Percentiles rank a stretch among this genome's conserved stretches.
phyloP scores from a whole-genome alignment of 2,329 filamentous ascomycete genomes.

The Graphilbum fragrans region DNA sequence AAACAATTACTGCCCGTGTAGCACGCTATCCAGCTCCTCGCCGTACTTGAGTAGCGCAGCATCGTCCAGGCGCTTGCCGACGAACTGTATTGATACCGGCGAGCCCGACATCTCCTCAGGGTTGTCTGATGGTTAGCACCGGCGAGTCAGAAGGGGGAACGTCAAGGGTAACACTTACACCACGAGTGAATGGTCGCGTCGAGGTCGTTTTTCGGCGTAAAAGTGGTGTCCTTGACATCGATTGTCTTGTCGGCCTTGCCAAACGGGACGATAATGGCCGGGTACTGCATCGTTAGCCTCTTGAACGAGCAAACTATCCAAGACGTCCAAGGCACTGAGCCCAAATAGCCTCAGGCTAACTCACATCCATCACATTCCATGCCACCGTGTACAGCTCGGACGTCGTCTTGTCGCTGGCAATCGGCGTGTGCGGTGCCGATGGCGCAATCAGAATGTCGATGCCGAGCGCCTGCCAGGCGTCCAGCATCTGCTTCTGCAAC shows the following conservation, averaged over 20 bases:
- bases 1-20: neutral
- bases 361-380: slow-evolving; percentile 10
- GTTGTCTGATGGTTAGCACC: slow-evolving; percentile 4
- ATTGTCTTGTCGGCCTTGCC: slow-evolving; percentile 4
- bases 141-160: neutral
- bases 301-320: neutral
- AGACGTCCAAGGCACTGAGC: neutral
- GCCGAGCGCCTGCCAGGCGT: slow-evolving; percentile 8
- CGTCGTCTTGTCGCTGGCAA: neutral
- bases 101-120: slow-evolving; percentile 5
- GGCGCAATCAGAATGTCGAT: slow-evolving; percentile 10
- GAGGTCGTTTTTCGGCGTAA: slow-evolving; percentile 4
- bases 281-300: slow-evolving; percentile 2
- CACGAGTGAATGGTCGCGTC: slow-evolving; percentile 6
- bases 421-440: slow-evolving; percentile 7
- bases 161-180: slow-evolving; percentile 3
- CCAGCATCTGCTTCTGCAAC: slow-evolving; percentile 10
- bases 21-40: slow-evolving; percentile 1
- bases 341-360: too few relatives aligned
- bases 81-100: slow-evolving; percentile 7
- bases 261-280: slow-evolving; percentile 8
- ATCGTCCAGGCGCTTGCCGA: slow-evolving; percentile 6
- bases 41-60: neutral
- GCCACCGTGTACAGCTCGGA: slow-evolving; percentile 9
- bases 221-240: slow-evolving; percentile 1